A percentile compares a stretch with the other conserved stretches of the same genome.
phyloP scores from a whole-genome alignment of 176 grass and related monocot species.

The Cymbopogon citratus region DNA sequence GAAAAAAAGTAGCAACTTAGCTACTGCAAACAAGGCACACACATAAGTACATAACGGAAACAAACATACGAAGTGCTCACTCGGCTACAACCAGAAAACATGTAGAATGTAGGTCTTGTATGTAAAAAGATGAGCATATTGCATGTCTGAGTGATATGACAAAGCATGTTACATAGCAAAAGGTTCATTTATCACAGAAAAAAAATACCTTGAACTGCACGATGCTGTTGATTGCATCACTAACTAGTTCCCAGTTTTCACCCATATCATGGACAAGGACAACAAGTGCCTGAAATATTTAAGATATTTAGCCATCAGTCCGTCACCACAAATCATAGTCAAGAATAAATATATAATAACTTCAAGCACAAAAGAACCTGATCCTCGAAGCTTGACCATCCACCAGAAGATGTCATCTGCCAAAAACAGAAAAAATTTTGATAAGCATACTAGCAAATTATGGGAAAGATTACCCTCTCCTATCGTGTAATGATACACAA shows the following conservation, averaged over 20 bases:
- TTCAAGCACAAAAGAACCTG: conserved; percentile 60
- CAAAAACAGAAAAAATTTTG: conserved; percentile 28
- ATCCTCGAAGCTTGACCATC: conserved; percentile 94
- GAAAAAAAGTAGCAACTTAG: not conserved
- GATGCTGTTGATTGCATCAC: conserved; percentile 84
- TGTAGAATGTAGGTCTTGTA: not conserved
- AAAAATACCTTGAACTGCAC: conserved; percentile 74
- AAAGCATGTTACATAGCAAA: conserved; percentile 8
- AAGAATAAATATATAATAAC: not conserved
- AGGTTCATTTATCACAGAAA: not conserved
- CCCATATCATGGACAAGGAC: conserved; percentile 99
- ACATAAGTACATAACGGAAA: not conserved
- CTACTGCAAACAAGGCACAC: not conserved
- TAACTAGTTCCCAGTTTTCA: conserved; percentile 93
- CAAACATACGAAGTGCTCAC: not conserved
- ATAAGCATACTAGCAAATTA: conserved; percentile 10
- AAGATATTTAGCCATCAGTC: conserved; percentile 27
- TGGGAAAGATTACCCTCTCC: not conserved
- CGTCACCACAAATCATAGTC: conserved; percentile 18
- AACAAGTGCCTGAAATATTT: conserved; percentile 75
- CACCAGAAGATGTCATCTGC: conserved; percentile 61
- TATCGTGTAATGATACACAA: not conserved
- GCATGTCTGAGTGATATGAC: not conserved
- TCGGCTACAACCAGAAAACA: conserved; percentile 1
- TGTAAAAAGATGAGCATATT: conserved; percentile 10